Conservation (phyloP, 1,139 yeast species). For the Trichomonascaceae sp. region DNA sequence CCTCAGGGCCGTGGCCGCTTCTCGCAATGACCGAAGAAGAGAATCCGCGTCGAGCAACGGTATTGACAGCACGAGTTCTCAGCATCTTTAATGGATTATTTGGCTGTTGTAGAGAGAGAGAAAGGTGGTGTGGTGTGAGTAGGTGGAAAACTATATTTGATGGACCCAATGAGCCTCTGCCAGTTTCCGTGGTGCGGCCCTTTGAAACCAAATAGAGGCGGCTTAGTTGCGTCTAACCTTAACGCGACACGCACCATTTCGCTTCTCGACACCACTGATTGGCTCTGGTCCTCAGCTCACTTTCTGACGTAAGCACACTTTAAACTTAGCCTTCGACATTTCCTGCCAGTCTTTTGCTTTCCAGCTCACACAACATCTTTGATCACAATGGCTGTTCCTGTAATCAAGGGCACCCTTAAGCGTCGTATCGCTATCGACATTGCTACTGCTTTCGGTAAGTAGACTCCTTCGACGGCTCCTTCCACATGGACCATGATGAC, state of each 20-base stretch:
- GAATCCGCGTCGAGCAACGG: constrained; percentile 20
- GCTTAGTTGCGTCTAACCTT: constrained; percentile 1
- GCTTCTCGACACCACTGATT: no score
- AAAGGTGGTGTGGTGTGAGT: neutral
- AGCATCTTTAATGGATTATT: neutral
- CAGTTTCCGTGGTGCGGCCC: constrained; percentile 3
- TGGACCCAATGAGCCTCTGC: neutral
- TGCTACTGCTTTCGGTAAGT: constrained; percentile 19
- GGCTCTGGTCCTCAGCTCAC: no score
- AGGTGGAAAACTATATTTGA: neutral
- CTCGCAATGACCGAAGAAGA: constrained; percentile 19
- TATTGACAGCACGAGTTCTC: constrained; percentile 11
- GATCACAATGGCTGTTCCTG: constrained; percentile 46
- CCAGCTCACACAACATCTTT: no score
- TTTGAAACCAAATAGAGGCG: constrained; percentile 2
- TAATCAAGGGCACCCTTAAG: constrained; percentile 76
- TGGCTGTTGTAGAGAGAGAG: constrained; percentile 1
- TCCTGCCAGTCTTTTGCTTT: no score
- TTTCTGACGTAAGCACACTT: no score
- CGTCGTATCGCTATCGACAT: constrained; percentile 76
- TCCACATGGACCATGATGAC: neutral
- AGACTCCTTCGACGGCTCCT: neutral
- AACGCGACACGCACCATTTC: neutral
- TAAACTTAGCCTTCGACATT: no score
- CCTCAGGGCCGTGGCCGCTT: constrained; percentile 51